Evolutionary conservation across 371 early-diverging fungal species (phyloP).

Genomic region (Mucor saturninus): DNA sequence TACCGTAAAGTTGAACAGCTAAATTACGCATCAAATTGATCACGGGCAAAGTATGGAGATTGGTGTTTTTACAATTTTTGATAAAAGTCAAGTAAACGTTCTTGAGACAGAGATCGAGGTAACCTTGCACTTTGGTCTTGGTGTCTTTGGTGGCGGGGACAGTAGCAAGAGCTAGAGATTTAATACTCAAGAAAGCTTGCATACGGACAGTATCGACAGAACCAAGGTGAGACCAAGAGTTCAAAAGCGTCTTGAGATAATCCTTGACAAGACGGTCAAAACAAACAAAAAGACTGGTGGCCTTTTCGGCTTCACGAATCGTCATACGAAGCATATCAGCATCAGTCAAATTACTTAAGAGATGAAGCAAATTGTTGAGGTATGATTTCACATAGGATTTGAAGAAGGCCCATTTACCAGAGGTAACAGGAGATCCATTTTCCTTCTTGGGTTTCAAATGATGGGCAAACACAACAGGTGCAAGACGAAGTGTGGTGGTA

Average conservation of each 20-base stretch:
- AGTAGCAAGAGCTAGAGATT: constrained; percentile 62
- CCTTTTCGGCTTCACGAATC: constrained; percentile 78
- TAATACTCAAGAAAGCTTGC: constrained; percentile 80
- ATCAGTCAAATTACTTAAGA: constrained; percentile 81
- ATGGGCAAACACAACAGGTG: constrained; percentile 62
- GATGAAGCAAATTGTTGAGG: constrained; percentile 68
- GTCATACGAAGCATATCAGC: constrained; percentile 81
- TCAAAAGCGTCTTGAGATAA: constrained; percentile 67
- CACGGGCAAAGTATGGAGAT: constrained; percentile 77
- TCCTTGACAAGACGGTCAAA: constrained; percentile 81
- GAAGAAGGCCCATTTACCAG: constrained; percentile 72
- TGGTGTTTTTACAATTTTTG: constrained; percentile 75
- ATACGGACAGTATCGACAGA: constrained; percentile 74
- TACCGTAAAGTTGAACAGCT: constrained; percentile 84
- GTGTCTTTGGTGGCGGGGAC: constrained; percentile 27
- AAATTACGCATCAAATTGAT: constrained; percentile 90
- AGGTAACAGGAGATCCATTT: constrained; percentile 46
- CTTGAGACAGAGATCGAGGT: constrained; percentile 64
- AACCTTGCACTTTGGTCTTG: constrained; percentile 22
- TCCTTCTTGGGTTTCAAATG: constrained; percentile 57
- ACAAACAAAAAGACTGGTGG: constrained; percentile 77
- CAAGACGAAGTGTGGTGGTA: constrained; percentile 60
- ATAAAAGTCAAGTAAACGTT: constrained; percentile 84
- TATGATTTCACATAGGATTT: constrained; percentile 82
- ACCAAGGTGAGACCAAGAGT: constrained; percentile 62